Evolutionary conservation across 1,284 basidiomycete species (phyloP).

Genomic region (Ceratobasidium papillatum): DNA sequence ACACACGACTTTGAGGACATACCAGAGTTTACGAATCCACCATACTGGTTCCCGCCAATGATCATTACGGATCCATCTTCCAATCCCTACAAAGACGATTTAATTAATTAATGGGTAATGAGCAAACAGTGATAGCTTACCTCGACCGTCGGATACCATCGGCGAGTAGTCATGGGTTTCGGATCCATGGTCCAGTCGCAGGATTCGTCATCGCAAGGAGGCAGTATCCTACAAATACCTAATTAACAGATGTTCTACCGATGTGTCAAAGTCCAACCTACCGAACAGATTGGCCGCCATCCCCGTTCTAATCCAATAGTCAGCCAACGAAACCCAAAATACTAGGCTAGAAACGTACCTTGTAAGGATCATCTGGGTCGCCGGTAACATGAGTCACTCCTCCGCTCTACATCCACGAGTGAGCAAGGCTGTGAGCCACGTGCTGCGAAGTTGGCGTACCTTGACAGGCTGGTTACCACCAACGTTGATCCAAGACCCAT

Average conservation of each 20-base stretch:
- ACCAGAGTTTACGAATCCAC: slow-evolving; percentile 83
- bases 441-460: slow-evolving; percentile 9
- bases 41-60: slow-evolving; percentile 70
- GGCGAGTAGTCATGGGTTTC: slow-evolving; percentile 41
- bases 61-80: slow-evolving; percentile 62
- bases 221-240: slow-evolving; percentile 53
- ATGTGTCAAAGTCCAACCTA: not conserved
- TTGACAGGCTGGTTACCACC: slow-evolving; percentile 66
- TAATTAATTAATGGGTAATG: not conserved
- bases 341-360: slow-evolving; percentile 50
- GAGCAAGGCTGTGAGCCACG: slow-evolving; percentile 30
- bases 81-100: slow-evolving; percentile 30
- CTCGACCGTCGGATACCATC: slow-evolving; percentile 50
- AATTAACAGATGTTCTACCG: slow-evolving; percentile 40
- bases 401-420: slow-evolving; percentile 48
- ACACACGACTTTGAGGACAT: slow-evolving; percentile 60
- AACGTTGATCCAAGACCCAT: slow-evolving; percentile 59
- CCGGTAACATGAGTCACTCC: slow-evolving; percentile 38
- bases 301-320: slow-evolving; percentile 21
- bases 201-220: slow-evolving; percentile 37
- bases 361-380: slow-evolving; percentile 41
- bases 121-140: slow-evolving; percentile 52
- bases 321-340: slow-evolving; percentile 40
- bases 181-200: slow-evolving; percentile 41
- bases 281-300: slow-evolving; percentile 43